Evolutionary conservation across 2,329 filamentous ascomycete species (phyloP).

Genomic region (Aspergillus aculeatinus): DNA sequence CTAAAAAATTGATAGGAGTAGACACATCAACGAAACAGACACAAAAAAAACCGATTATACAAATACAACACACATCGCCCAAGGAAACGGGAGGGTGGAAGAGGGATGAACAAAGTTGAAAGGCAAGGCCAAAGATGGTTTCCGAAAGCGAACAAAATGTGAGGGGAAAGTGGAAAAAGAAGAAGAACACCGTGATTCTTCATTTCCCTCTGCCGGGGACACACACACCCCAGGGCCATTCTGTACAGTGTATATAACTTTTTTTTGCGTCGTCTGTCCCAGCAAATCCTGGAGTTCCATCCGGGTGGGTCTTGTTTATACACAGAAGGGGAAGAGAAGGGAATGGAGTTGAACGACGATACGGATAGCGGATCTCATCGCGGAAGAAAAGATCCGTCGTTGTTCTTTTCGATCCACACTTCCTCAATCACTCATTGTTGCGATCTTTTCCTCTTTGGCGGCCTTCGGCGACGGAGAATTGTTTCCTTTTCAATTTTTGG

Average conservation of each 20-base stretch:
- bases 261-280: too few relatives aligned
- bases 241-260: too few relatives aligned
- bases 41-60: constrained; percentile 30
- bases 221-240: too few relatives aligned
- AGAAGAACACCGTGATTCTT: background rate
- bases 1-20: constrained; percentile 9
- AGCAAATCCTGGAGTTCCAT: too few relatives aligned
- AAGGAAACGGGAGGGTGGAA: constrained; percentile 27
- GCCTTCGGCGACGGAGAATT: background rate
- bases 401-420: too few relatives aligned
- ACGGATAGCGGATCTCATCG: too few relatives aligned
- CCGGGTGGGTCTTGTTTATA: too few relatives aligned
- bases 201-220: too few relatives aligned
- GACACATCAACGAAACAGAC: constrained; percentile 20
- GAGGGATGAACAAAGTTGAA: constrained; percentile 16
- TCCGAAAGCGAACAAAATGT: constrained; percentile 14
- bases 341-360: too few relatives aligned
- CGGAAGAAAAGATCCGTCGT: too few relatives aligned
- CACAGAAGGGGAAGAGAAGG: too few relatives aligned
- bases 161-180: background rate
- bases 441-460: constrained; percentile 20
- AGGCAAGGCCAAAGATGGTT: constrained; percentile 14
- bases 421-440: constrained; percentile 9
- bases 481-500: constrained; percentile 5
- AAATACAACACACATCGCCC: constrained; percentile 36